Conservation (phyloP, 768 basidiomycete species). For the Fomitopsis pulvina region DNA sequence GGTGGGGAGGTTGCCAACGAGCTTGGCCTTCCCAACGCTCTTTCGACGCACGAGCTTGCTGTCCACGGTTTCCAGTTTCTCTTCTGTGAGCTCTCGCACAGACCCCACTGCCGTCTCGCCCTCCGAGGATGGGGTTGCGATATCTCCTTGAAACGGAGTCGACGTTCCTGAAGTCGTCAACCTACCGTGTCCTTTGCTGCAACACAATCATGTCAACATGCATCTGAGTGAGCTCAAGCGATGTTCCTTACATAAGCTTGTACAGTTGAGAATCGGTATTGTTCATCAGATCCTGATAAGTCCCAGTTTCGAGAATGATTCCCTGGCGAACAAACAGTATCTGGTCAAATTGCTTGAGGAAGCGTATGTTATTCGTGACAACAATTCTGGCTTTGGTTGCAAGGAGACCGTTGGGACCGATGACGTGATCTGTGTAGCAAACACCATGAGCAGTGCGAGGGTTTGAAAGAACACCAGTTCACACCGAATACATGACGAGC, state of each 20-base stretch:
- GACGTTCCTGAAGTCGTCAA: conserved; percentile 19
- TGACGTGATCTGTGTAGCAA: conserved; percentile 57
- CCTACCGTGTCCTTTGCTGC: conserved; percentile 23
- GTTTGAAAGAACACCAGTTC: not conserved
- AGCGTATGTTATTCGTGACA: conserved; percentile 86
- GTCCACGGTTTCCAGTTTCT: conserved; percentile 28
- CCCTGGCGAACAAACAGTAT: conserved; percentile 74
- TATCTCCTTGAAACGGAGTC: conserved; percentile 25
- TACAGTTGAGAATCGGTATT: conserved; percentile 60
- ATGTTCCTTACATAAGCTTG: conserved; percentile 61
- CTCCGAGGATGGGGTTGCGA: conserved; percentile 21
- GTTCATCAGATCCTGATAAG: conserved; percentile 52
- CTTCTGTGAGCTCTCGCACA: conserved; percentile 17
- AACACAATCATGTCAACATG: not conserved
- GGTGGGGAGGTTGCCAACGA: conserved; percentile 35
- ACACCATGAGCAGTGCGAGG: not conserved
- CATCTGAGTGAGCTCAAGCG: not conserved
- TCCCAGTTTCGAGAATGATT: conserved; percentile 70
- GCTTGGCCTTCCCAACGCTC: conserved; percentile 51
- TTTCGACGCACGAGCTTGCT: conserved; percentile 53
- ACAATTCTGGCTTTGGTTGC: conserved; percentile 78
- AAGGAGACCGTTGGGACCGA: conserved; percentile 80
- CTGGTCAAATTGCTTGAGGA: conserved; percentile 70
- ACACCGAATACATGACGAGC: conserved; percentile 79
- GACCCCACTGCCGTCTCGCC: conserved; percentile 19